These are phyloP conservation scores for Asterionellopsis glacialis DNA, from an alignment of 108 stramenopile genomes.

Conservation along the genomic window DNA sequence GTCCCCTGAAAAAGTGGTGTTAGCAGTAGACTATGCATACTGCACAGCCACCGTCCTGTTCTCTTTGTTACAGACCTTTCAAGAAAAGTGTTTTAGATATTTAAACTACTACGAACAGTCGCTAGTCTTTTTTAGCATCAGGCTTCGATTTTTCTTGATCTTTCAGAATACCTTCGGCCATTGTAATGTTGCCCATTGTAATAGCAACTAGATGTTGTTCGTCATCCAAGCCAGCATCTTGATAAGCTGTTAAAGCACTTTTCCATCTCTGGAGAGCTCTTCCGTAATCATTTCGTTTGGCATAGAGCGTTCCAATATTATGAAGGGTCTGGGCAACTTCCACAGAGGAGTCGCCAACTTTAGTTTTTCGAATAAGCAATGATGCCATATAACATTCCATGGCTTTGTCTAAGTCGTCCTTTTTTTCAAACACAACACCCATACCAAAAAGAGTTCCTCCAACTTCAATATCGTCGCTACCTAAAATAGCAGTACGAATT, in stretches of 20 bases:
- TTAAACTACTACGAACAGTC: too few relatives aligned
- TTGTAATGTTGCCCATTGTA: slow-evolving; percentile 53
- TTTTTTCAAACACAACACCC: slow-evolving; percentile 41
- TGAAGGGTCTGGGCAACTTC: slow-evolving; percentile 49
- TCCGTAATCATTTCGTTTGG: slow-evolving; percentile 23
- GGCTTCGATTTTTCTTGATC: neutral
- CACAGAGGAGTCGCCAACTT: slow-evolving; percentile 4
- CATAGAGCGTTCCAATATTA: slow-evolving; percentile 49
- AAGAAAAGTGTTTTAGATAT: too few relatives aligned
- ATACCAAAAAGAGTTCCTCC: slow-evolving; percentile 46
- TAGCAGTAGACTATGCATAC: too few relatives aligned
- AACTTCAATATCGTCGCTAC: slow-evolving; percentile 32
- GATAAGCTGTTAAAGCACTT: slow-evolving; percentile 34
- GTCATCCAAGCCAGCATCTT: slow-evolving; percentile 43
- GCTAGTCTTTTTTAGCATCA: too few relatives aligned
- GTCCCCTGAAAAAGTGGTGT: too few relatives aligned
- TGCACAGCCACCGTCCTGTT: too few relatives aligned
- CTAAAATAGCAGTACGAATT: slow-evolving; percentile 31
- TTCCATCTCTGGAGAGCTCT: slow-evolving; percentile 49
- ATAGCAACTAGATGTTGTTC: slow-evolving; percentile 49
- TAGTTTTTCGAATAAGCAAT: slow-evolving; percentile 18
- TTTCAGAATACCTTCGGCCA: slow-evolving; percentile 40
- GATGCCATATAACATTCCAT: slow-evolving; percentile 37
- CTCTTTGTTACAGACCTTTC: too few relatives aligned
- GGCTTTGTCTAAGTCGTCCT: slow-evolving; percentile 28